phyloP scores from a whole-genome alignment of 768 basidiomycete species.

The Trametes elegans region DNA sequence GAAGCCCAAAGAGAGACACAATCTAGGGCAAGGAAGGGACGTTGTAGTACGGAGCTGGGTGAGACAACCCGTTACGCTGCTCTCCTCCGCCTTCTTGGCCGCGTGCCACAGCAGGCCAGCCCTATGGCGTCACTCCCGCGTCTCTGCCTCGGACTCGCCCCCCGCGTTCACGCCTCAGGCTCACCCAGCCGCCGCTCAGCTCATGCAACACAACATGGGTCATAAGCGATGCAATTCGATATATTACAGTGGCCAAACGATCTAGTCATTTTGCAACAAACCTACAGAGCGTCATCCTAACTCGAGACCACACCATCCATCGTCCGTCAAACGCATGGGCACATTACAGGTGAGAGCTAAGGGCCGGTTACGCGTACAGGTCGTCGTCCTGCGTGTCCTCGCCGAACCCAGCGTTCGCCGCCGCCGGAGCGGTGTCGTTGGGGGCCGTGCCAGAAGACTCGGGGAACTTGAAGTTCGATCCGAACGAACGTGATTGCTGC shows the following conservation, averaged over 20 bases:
- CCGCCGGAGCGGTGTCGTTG: slow-evolving; percentile 36
- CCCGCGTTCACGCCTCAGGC: no score
- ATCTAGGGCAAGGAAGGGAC: no score
- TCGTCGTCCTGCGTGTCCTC: slow-evolving; percentile 91
- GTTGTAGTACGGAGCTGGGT: no score
- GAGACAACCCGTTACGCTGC: no score
- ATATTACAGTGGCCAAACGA: slow-evolving; percentile 18
- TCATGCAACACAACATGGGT: background rate
- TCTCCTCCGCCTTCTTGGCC: no score
- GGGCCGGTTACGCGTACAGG: slow-evolving; percentile 67
- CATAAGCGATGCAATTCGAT: slow-evolving; percentile 14
- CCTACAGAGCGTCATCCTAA: slow-evolving; percentile 13
- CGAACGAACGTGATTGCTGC: slow-evolving; percentile 89
- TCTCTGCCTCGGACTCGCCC: no score
- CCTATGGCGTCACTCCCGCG: no score
- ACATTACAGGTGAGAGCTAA: no score
- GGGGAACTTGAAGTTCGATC: slow-evolving; percentile 98
- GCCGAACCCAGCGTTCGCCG: slow-evolving; percentile 73
- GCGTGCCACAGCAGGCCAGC: no score
- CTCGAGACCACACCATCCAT: slow-evolving; percentile 5
- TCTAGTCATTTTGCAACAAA: slow-evolving; percentile 21
- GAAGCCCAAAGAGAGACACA: no score
- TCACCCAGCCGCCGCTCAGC: no score
- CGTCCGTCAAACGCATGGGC: background rate
- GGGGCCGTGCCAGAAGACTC: slow-evolving; percentile 48